Conservation (phyloP, 345 rosid genomes). For the Citropsis articulata region DNA sequence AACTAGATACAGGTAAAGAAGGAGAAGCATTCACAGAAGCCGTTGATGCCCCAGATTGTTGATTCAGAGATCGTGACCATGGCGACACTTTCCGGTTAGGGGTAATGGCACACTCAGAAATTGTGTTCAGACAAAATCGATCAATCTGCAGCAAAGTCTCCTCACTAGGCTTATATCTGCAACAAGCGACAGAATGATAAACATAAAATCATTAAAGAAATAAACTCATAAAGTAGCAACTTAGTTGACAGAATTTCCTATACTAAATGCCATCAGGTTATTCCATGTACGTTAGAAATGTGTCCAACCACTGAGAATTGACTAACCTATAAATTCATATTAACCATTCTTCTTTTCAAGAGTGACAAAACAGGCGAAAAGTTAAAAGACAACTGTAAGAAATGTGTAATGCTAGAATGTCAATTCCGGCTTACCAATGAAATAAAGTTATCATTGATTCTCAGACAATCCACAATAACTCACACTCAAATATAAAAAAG, state of each 20-base stretch:
- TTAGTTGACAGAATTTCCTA: neutral
- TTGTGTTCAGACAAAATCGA: slow-evolving; percentile 70
- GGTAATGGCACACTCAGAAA: slow-evolving; percentile 71
- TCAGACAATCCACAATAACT: neutral
- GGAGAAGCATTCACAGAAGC: slow-evolving; percentile 41
- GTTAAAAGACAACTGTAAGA: neutral
- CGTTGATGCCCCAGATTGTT: slow-evolving; percentile 30
- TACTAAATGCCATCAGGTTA: neutral
- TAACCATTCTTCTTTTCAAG: neutral
- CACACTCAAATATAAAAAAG: slow-evolving; percentile 13
- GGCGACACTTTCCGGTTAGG: slow-evolving; percentile 49
- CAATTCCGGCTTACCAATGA: neutral
- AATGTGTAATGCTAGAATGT: neutral
- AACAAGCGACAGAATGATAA: slow-evolving; percentile 22
- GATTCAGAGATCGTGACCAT: slow-evolving; percentile 43
- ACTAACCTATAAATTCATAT: neutral
- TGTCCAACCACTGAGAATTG: neutral
- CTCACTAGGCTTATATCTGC: slow-evolving; percentile 95
- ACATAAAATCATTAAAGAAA: neutral
- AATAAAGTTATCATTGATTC: neutral
- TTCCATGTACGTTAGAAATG: neutral
- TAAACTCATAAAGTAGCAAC: neutral
- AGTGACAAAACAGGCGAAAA: neutral
- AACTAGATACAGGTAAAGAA: slow-evolving; percentile 80
- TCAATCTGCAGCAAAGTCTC: slow-evolving; percentile 88